These are phyloP conservation scores for Samsoniella hepiali DNA, from an alignment of 2,329 filamentous ascomycete species.

Conservation along the genomic window DNA sequence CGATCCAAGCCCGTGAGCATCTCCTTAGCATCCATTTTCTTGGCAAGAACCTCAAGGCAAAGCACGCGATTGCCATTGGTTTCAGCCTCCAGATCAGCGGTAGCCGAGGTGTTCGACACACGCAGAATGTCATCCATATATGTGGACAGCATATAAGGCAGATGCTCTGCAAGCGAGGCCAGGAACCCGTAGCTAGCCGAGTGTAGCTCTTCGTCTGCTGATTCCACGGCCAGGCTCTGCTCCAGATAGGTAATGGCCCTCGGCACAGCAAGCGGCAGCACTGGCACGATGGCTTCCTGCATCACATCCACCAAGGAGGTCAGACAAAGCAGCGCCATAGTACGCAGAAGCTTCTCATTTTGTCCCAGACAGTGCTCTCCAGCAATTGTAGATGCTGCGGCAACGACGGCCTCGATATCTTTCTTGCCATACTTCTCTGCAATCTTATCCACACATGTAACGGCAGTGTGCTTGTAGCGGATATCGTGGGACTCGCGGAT, in stretches of 20 bases:
- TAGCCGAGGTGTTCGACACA: conserved; percentile 70
- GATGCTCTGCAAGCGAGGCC: conserved; percentile 72
- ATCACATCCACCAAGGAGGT: conserved; percentile 87
- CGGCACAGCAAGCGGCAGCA: conserved; percentile 73
- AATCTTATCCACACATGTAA: conserved; percentile 89
- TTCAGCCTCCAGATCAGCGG: conserved; percentile 56
- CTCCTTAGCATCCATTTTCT: conserved; percentile 72
- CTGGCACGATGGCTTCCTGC: conserved; percentile 77
- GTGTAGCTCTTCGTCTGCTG: conserved; percentile 63
- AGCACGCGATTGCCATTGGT: conserved; percentile 63
- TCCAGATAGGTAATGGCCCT: conserved; percentile 69
- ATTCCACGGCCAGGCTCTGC: conserved; percentile 52
- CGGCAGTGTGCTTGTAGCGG: conserved; percentile 76
- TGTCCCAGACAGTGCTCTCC: conserved; percentile 74
- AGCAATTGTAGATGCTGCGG: conserved; percentile 73
- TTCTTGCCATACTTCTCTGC: conserved; percentile 94
- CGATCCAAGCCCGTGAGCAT: conserved; percentile 69
- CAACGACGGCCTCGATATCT: conserved; percentile 71
- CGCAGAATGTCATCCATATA: conserved; percentile 70
- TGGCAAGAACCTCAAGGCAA: conserved; percentile 72
- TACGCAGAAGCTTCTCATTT: conserved; percentile 66
- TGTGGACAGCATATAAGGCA: conserved; percentile 85
- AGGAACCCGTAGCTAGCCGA: conserved; percentile 81
- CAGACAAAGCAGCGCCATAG: conserved; percentile 84
- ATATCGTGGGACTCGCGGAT: conserved; percentile 70